phyloP scores from a whole-genome alignment of 2,329 filamentous ascomycete species.

The Pseudocercospora crystallina region DNA sequence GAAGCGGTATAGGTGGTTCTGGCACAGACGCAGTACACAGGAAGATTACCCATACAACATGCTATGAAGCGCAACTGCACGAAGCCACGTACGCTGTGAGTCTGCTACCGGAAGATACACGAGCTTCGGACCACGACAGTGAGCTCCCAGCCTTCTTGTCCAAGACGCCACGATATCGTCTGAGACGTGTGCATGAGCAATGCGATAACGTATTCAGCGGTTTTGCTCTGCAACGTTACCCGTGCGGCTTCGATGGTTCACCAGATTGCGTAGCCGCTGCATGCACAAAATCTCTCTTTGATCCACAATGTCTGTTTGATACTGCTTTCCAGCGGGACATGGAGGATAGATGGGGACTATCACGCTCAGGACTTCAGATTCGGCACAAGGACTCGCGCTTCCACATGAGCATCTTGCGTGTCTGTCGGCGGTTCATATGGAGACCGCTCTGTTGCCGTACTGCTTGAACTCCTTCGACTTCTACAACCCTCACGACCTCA shows the following conservation, averaged over 20 bases:
- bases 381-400: neutral
- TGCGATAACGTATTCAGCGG: neutral
- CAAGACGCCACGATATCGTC: neutral
- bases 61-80: constrained; percentile 1
- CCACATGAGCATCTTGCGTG: constrained; percentile 2
- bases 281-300: neutral
- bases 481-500: neutral
- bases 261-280: neutral
- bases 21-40: neutral
- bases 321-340: too few species aligned
- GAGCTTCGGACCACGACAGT: too few species aligned
- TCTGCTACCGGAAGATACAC: neutral
- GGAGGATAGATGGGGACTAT: too few species aligned
- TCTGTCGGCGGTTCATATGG: constrained; percentile 10
- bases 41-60: neutral
- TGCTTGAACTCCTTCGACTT: constrained; percentile 9
- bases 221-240: neutral
- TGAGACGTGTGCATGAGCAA: neutral
- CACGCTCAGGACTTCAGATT: too few species aligned
- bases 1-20: neutral
- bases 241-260: neutral
- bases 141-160: too few species aligned
- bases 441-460: constrained; percentile 12
- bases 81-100: neutral
- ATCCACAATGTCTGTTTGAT: neutral